Evolutionary conservation across 2,329 filamentous ascomycete genomes (phyloP).

Genomic region (Paraphaeosphaeria sporulosa): DNA sequence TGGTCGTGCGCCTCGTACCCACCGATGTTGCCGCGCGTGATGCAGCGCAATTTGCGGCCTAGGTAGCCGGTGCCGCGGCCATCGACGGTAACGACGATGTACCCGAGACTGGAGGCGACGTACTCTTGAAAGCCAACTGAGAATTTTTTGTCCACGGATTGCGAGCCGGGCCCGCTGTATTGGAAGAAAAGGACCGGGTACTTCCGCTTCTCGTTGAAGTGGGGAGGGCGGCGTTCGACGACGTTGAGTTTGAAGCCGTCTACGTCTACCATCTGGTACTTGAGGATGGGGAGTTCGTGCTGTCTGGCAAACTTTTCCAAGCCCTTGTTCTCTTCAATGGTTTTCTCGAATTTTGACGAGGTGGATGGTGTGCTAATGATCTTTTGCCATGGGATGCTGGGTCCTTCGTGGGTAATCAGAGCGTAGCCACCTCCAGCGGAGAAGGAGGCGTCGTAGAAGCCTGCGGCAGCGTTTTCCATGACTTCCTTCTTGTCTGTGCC

Average conservation of each 20-base stretch:
- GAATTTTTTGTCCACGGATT: conserved; percentile 83
- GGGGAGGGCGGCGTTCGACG: conserved; percentile 85
- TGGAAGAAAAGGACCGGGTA: conserved; percentile 96
- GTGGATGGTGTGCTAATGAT: conserved; percentile 83
- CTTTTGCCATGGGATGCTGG: conserved; percentile 88
- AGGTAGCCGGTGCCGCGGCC: conserved; percentile 91
- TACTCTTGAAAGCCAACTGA: conserved; percentile 89
- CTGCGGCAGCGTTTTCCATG: conserved; percentile 75
- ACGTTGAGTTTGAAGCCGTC: conserved; percentile 76
- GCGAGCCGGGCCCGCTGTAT: conserved; percentile 94
- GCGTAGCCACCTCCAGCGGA: conserved; percentile 83
- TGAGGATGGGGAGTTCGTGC: conserved; percentile 81
- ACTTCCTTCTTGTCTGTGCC: conserved; percentile 76
- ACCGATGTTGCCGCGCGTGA: conserved; percentile 84
- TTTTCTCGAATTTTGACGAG: conserved; percentile 67
- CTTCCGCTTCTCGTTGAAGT: conserved; percentile 82
- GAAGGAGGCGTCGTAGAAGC: conserved; percentile 84
- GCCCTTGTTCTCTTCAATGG: conserved; percentile 78
- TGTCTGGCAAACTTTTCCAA: conserved; percentile 74
- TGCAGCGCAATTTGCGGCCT: conserved; percentile 82
- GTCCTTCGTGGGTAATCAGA: conserved; percentile 84
- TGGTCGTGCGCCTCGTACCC: conserved; percentile 88
- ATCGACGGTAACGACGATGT: conserved; percentile 94
- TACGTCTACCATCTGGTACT: conserved; percentile 85
- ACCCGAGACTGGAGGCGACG: conserved; percentile 83